Evolutionary conservation across 306 rosid genomes (phyloP).

Genomic region (Pyrus communis): DNA sequence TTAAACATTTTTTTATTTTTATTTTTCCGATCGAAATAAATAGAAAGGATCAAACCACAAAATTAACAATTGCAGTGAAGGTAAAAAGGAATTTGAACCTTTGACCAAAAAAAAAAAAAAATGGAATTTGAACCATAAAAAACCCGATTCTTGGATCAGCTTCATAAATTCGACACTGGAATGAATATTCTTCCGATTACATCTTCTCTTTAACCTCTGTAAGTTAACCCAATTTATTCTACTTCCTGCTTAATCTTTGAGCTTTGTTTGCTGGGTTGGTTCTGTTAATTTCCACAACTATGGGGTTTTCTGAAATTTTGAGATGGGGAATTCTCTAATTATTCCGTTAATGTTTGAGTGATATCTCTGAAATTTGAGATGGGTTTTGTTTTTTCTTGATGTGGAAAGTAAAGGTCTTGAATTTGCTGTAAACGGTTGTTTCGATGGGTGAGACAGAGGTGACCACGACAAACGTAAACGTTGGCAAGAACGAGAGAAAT

Average conservation of each 20-base stretch:
- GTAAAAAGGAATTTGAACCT: no score
- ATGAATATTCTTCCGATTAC: neutral
- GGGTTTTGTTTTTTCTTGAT: conserved; percentile 7
- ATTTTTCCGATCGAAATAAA: no score
- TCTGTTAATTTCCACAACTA: neutral
- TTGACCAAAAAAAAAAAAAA: no score
- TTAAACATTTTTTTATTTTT: no score
- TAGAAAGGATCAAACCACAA: no score
- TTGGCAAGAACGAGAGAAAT: conserved; percentile 31
- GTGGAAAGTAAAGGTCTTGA: neutral
- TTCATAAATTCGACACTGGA: neutral
- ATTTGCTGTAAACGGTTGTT: conserved; percentile 18
- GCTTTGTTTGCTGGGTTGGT: neutral
- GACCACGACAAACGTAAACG: conserved; percentile 27
- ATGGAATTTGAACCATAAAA: neutral
- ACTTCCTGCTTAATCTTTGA: neutral
- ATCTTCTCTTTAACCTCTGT: neutral
- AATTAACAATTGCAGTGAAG: no score
- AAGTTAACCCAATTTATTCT: neutral
- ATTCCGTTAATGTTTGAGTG: neutral
- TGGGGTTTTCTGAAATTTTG: neutral
- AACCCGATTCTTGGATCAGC: conserved; percentile 6
- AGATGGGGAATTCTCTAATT: neutral
- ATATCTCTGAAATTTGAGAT: conserved; percentile 5
- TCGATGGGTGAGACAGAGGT: conserved; percentile 49